These are phyloP conservation scores for Umbelopsis sp. DNA, from an alignment of 192 early-diverging fungal genomes.

Conservation along the genomic window DNA sequence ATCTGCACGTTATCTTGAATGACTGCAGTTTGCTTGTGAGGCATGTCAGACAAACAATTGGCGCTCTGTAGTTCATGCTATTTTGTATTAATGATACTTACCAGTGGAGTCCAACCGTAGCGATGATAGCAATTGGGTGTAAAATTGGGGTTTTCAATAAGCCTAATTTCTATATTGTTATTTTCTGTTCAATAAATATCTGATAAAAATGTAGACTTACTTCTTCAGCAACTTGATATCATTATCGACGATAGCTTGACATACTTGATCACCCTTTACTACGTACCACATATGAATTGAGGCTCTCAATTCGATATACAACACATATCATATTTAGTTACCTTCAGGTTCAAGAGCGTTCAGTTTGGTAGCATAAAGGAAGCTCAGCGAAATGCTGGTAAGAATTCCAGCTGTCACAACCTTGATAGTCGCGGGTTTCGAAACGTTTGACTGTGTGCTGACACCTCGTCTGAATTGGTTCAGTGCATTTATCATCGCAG, in stretches of 20 bases:
- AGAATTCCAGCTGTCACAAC: not conserved
- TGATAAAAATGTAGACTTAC: slow-evolving; percentile 14
- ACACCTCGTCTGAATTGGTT: not conserved
- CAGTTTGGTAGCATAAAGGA: not conserved
- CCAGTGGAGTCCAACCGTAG: slow-evolving; percentile 39
- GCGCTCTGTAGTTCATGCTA: not conserved
- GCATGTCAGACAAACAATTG: not conserved
- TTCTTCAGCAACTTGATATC: slow-evolving; percentile 28
- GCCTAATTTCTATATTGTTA: slow-evolving; percentile 13
- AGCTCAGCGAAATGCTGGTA: not conserved
- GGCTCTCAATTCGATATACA: not conserved
- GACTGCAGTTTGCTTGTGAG: slow-evolving; percentile 31
- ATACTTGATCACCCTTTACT: slow-evolving; percentile 29
- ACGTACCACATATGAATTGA: too few relatives aligned
- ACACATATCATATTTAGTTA: not conserved
- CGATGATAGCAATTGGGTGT: slow-evolving; percentile 31
- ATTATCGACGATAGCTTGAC: slow-evolving; percentile 34
- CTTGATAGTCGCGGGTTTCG: not conserved
- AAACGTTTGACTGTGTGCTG: not conserved
- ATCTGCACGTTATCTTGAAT: slow-evolving; percentile 38
- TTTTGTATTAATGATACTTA: not conserved
- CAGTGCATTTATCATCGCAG: not conserved
- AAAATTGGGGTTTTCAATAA: slow-evolving; percentile 31
- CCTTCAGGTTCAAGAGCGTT: slow-evolving; percentile 6
- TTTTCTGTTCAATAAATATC: not conserved